Evolutionary conservation across 2,329 filamentous ascomycete species (phyloP).

Genomic region (Macrophomina pseudophaseolina): DNA sequence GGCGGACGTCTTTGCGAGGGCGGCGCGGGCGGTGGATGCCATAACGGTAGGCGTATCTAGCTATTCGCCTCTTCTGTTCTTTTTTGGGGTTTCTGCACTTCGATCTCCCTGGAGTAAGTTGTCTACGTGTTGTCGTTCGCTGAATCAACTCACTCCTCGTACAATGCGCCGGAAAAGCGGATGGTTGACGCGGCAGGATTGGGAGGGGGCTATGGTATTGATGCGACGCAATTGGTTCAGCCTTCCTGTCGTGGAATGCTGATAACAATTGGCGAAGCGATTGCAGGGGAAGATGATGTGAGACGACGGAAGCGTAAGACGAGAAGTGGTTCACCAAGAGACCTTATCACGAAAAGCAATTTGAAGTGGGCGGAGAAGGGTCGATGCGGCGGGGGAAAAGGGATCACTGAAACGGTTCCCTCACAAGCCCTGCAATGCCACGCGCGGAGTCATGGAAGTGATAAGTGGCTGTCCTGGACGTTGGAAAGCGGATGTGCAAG

Average conservation of each 20-base stretch:
- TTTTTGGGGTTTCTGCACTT: background rate
- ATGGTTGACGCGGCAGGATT: background rate
- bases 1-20: background rate
- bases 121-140: no score
- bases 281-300: background rate
- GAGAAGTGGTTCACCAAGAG: background rate
- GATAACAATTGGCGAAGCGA: background rate
- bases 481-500: background rate
- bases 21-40: slow-evolving; percentile 3
- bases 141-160: background rate
- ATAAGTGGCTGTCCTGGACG: background rate
- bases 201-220: background rate
- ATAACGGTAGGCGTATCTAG: background rate
- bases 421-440: background rate
- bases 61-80: background rate
- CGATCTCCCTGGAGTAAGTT: no score
- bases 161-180: background rate
- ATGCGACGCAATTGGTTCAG: background rate
- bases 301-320: background rate
- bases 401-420: background rate
- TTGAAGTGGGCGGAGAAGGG: background rate
- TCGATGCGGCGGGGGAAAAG: background rate
- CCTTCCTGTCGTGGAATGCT: background rate
- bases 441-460: slow-evolving; percentile 19
- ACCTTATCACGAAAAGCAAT: background rate